Conservation (phyloP, 192 early-diverging fungal genomes). For the Entomortierella chlamydospora region DNA sequence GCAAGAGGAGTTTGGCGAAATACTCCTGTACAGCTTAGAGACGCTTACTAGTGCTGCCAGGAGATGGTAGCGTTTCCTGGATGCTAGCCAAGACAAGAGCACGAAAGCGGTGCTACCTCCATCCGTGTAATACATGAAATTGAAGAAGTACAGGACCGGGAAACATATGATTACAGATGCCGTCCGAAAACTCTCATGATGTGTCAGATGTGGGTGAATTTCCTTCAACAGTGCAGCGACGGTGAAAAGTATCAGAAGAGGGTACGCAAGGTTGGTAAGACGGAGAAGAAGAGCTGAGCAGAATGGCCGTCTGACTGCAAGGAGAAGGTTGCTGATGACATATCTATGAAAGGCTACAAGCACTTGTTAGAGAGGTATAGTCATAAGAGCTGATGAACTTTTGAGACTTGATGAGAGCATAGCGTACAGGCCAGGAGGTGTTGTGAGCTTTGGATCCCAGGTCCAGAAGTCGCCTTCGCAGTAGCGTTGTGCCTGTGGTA, state of each 20-base stretch:
- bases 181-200: slow-evolving; percentile 9
- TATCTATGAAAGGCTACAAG: slow-evolving; percentile 27
- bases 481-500: slow-evolving; percentile 91
- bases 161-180: slow-evolving; percentile 71
- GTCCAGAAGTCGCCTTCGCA: slow-evolving; percentile 72
- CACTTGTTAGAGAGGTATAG: background rate
- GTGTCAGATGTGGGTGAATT: slow-evolving; percentile 50
- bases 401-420: background rate
- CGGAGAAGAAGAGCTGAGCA: slow-evolving; percentile 66
- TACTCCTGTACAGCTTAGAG: background rate
- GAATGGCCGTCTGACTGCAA: slow-evolving; percentile 4
- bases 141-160: slow-evolving; percentile 87
- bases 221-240: slow-evolving; percentile 48
- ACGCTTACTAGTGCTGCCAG: slow-evolving; percentile 68
- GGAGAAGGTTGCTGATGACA: slow-evolving; percentile 41
- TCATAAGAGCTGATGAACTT: background rate
- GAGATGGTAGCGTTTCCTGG: slow-evolving; percentile 58
- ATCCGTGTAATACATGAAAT: slow-evolving; percentile 94
- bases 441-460: slow-evolving; percentile 97
- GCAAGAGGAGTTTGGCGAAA: too few relatives aligned
- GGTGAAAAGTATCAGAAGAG: slow-evolving; percentile 63
- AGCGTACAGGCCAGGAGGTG: slow-evolving; percentile 94
- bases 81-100: slow-evolving; percentile 69
- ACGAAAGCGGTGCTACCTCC: slow-evolving; percentile 86
- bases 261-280: slow-evolving; percentile 75